Base-by-base conservation (phyloP, 306 rosid species). In the Ziziphus jujuba region DNA sequence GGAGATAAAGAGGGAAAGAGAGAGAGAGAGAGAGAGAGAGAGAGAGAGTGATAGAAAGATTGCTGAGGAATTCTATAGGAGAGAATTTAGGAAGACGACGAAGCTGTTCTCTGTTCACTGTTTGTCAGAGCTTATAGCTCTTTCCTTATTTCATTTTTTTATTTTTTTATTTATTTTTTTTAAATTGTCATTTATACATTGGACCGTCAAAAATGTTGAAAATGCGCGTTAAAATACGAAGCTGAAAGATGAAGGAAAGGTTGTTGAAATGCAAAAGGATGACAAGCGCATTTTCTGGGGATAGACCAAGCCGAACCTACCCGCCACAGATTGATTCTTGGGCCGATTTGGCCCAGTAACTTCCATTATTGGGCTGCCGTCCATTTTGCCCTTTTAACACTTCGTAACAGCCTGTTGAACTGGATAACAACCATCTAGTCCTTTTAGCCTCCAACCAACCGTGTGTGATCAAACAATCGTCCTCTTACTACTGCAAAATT, bases 221-320 rank as follows among this genome's bases (percentile, higher is more conserved):
- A 50, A 35, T 62, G 56, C 14, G 65, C 31, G 59, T 44, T 64
- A 71, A 65, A 64, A 65, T 17, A 36, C 31, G 54, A 49, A 69
- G 49, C 25, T 43, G 70, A 61, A 72, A 52, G 69, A 59, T 22
- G n/a, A 65, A 76, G 71, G 69, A 68, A 83, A 55, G 54, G 60
- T 5, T 0, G 5, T 31, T 48, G 55, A 12, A 19, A 56, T 55
- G 19, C 12, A 22, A 55, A 0, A 40, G 22, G 25, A 19, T 8
- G 5, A 16, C 2, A 54, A 21, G 24, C 49, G 48, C 34, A 21
- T 52, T 53, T 24, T 10, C 28, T 17, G 38, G 61, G 15, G 9
- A 21, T 1, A 23, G 23, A 25, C 61, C 61, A 31, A 31, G 43
- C 61, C 40, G 44, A 28, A 57, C 9, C 13, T 40, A 40, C 45